Evolutionary conservation across 306 rosid species (phyloP).

Genomic region (Dryas alaskensis): DNA sequence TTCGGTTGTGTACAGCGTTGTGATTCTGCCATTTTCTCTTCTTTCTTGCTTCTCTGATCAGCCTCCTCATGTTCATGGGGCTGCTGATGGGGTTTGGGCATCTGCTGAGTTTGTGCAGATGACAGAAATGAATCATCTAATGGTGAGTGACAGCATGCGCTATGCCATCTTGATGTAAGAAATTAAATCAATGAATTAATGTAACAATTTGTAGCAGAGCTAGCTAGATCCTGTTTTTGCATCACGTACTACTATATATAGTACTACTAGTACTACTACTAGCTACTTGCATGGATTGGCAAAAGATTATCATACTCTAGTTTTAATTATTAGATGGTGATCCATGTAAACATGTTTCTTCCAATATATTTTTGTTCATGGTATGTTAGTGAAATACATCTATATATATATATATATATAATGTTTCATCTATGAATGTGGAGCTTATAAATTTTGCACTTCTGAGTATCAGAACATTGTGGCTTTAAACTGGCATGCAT

Average conservation of each 20-base stretch:
- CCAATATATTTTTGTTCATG: not conserved
- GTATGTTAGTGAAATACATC: not conserved
- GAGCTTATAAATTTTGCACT: not conserved
- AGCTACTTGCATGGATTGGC: slow-evolving; percentile 8
- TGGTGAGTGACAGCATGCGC: slow-evolving; percentile 96
- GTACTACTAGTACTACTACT: no score
- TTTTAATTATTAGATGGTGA: not conserved
- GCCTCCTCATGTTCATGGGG: slow-evolving; percentile 49
- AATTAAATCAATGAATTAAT: not conserved
- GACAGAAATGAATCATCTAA: slow-evolving; percentile 83
- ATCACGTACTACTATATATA: no score
- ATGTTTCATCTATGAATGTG: not conserved
- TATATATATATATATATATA: not conserved
- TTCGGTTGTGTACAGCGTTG: slow-evolving; percentile 41
- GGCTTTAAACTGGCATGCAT: no score
- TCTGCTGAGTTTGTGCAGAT: slow-evolving; percentile 56
- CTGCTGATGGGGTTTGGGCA: slow-evolving; percentile 65
- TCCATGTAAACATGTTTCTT: slow-evolving; percentile 7
- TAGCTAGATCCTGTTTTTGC: no score
- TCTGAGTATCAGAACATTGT: no score
- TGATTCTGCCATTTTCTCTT: slow-evolving; percentile 62
- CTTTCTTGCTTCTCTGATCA: slow-evolving; percentile 68
- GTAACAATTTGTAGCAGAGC: not conserved
- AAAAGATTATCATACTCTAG: not conserved
- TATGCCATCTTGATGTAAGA: slow-evolving; percentile 90